Evolutionary conservation across 73 alveolate species (phyloP).

Genomic region (Paramecium pentaurelia): DNA sequence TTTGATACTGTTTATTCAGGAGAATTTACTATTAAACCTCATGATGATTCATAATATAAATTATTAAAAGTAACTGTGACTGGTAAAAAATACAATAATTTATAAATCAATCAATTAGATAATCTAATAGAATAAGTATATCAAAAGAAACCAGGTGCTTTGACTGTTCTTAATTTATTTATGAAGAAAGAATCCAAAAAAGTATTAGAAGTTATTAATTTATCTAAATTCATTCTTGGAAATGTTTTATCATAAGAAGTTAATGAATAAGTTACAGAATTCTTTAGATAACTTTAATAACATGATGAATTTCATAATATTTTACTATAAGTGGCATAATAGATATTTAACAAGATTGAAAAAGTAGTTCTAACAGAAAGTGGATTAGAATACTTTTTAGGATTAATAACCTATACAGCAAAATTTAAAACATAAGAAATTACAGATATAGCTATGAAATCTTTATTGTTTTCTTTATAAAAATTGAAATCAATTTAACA

Average conservation of each 20-base stretch:
- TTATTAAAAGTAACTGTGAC: background rate
- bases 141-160: background rate
- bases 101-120: background rate
- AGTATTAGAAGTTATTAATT: background rate
- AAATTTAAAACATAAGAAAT: background rate
- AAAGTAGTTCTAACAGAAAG: slow-evolving; percentile 7
- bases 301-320: background rate
- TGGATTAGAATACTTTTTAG: slow-evolving; percentile 31
- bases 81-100: background rate
- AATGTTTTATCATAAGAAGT: background rate
- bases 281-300: background rate
- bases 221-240: background rate
- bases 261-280: background rate
- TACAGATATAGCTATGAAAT: background rate
- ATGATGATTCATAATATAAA: background rate
- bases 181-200: background rate
- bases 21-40: background rate
- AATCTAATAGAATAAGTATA: background rate
- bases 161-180: background rate
- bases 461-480: background rate
- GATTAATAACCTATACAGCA: background rate
- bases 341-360: background rate
- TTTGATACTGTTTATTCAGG: background rate
- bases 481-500: background rate
- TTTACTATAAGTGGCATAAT: background rate